Evolutionary conservation across 176 grass and related monocot species (phyloP), one percentile per base, ranked within the genome.

Genomic region (Rhynchospora pubera): DNA sequence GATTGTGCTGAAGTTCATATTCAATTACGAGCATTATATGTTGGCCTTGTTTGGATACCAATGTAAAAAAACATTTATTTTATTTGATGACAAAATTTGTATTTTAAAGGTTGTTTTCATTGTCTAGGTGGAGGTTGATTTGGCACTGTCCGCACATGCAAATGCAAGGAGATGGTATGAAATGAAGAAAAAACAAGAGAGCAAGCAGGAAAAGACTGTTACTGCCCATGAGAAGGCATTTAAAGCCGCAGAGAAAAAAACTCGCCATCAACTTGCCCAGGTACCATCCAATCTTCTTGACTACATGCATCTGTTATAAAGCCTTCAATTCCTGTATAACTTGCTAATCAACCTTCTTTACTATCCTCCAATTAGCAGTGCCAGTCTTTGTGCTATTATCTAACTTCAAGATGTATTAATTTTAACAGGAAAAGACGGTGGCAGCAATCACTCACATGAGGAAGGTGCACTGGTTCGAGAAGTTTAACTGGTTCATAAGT

Each of bases 401-500:
- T 60, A n/a, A 79, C 16, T 8, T 79, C 34, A 7, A 45, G 32
- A 19, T 62, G 9, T 81, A 63, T 57, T 88, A 68, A 68, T 88
- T 61, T 84, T 45, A 50, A 78, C 83, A 98, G 95, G 95, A 94
- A 62, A 94, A 98, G 85, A 92, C 95, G 46, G 95, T 98, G 61
- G 95, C 95, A 60, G 90, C 90, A 70, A 98, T 98, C 53, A 93
- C 95, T 88, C 95, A 94, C 87, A 93, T 98, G 88, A 89, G 95
- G 47, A 98, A 98, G 85, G 92, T 98, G 84, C 95, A 98, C 77
- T 98, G 95, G 95, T 98, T 98, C 71, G 95, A 98, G 91, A 98
- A 98, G 85, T 98, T 98, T 82, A 98, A 93, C 85, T 98, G 95
- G 95, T 98, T 98, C 84, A 91, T 98, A 83, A 98, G 95, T 84